Evolutionary conservation across 495 filamentous ascomycete species (phyloP), one percentile per base, ranked within the genome.

Genomic region (Chaetomium fimeti): DNA sequence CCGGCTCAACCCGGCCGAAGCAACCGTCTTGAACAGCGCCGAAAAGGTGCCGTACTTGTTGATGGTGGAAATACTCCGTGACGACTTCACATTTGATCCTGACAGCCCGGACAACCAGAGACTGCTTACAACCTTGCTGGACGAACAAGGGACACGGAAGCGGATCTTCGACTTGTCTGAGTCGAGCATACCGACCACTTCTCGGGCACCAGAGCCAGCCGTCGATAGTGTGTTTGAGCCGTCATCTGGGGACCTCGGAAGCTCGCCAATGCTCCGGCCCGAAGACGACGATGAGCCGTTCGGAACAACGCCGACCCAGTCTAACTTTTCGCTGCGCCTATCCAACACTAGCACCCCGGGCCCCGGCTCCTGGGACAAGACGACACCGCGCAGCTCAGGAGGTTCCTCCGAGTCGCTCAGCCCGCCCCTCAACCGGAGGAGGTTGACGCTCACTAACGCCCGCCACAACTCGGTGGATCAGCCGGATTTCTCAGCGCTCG

Each of bases 151-250:
- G 24, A 80, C 78, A 24, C 74, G 79, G 13, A 86, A 83, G 68
- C 79, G 89, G 32, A 82, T 91, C 53, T 91, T 91, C 63, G 89
- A 91, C 72, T 77, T 90, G 13, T 74, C 76, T 2, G 81, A 81
- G 53, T 62, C 72, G 6, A 72, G 68, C 71, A 56, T 72, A 73
- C 63, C 76, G 69, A 42, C 65, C 11, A 57, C 66, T 42, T 74
- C 63, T 59, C 77, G 68, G 40, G 70, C 65, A 5, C 67, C 65
- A 16, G 77, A 81, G 57, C 75, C 74, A n/a, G 77, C 75, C 16
- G 70, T 80, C n/a, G 89, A 91, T 67, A 91, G 89, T 64, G 87
- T 91, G 27, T 90, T 91, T 68, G 89, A 91, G 72, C 89, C 89
- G 47, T 80, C 81, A 5, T 86, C 81, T 28, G 89, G 89, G 12